These are phyloP conservation scores for Setaria italica DNA, from an alignment of 202 grass and related monocot genomes.

Conservation along the genomic window DNA sequence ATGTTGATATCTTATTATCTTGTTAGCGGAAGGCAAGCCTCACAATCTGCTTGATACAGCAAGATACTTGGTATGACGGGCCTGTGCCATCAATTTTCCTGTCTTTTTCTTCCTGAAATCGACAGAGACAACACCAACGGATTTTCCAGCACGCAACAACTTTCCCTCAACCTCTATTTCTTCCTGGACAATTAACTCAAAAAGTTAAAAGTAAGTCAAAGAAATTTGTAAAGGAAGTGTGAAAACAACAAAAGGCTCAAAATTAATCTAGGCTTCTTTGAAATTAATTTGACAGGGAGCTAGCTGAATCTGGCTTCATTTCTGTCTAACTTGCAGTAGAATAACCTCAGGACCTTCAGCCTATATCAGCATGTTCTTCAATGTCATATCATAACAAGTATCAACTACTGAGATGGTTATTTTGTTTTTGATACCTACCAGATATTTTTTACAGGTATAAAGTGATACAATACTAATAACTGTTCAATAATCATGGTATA, in stretches of 20 bases:
- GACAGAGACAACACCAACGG: constrained; percentile 63
- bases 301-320: neutral
- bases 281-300: neutral
- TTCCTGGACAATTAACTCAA: constrained; percentile 65
- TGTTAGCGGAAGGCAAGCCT: constrained; percentile 26
- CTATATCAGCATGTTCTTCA: constrained; percentile 14
- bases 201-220: neutral
- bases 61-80: constrained; percentile 87
- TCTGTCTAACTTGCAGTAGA: neutral
- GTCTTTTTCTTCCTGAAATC: constrained; percentile 86
- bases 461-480: constrained; percentile 6
- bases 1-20: constrained; percentile 33
- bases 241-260: constrained; percentile 17
- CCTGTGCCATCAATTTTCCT: constrained; percentile 86
- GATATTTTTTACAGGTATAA: neutral
- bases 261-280: neutral
- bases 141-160: constrained; percentile 73
- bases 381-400: constrained; percentile 20
- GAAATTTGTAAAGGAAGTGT: constrained; percentile 1
- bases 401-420: neutral
- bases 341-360: neutral
- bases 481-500: constrained; percentile 26
- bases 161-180: constrained; percentile 92
- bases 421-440: neutral
- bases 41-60: constrained; percentile 77